Conservation (phyloP, 2,329 filamentous ascomycete genomes). For the Kalaharituber pfeilii region DNA sequence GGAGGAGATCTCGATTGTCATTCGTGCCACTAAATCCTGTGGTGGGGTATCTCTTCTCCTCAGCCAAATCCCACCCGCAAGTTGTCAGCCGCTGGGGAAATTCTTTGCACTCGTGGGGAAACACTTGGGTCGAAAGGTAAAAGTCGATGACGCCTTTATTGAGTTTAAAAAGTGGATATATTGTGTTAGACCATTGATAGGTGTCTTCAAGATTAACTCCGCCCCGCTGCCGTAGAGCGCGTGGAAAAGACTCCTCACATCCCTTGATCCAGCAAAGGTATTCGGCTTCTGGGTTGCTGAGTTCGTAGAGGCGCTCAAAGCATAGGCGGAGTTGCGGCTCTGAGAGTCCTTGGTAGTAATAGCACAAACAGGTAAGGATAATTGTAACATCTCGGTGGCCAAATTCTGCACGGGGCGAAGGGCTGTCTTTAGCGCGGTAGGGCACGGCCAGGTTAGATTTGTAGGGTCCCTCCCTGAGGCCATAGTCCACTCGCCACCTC, state of each 20-base stretch:
- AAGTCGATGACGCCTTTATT: constrained; percentile 39
- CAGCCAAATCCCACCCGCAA: constrained; percentile 47
- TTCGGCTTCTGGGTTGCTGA: constrained; percentile 39
- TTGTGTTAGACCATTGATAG: constrained; percentile 30
- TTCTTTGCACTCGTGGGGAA: constrained; percentile 46
- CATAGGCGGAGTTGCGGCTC: constrained; percentile 33
- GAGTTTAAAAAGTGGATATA: constrained; percentile 37
- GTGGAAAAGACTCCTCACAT: constrained; percentile 29
- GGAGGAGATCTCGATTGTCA: constrained; percentile 43
- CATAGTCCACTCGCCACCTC: constrained; percentile 50
- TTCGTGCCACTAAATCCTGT: constrained; percentile 60
- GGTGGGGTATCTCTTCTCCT: constrained; percentile 28
- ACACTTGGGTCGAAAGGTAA: constrained; percentile 46
- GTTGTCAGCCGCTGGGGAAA: constrained; percentile 46
- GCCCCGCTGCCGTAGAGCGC: constrained; percentile 34
- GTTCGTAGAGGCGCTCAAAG: constrained; percentile 36
- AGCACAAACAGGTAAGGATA: constrained; percentile 45
- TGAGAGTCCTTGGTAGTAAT: constrained; percentile 46
- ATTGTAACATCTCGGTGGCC: constrained; percentile 52
- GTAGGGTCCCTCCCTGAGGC: constrained; percentile 31
- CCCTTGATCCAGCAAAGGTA: constrained; percentile 37
- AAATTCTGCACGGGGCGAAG: constrained; percentile 45
- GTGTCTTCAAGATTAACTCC: constrained; percentile 40
- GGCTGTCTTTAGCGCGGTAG: constrained; percentile 47
- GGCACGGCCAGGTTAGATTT: constrained; percentile 49